phyloP scores from a whole-genome alignment of 352 stramenopile genomes.

The Thalassiosira ordinaria region DNA sequence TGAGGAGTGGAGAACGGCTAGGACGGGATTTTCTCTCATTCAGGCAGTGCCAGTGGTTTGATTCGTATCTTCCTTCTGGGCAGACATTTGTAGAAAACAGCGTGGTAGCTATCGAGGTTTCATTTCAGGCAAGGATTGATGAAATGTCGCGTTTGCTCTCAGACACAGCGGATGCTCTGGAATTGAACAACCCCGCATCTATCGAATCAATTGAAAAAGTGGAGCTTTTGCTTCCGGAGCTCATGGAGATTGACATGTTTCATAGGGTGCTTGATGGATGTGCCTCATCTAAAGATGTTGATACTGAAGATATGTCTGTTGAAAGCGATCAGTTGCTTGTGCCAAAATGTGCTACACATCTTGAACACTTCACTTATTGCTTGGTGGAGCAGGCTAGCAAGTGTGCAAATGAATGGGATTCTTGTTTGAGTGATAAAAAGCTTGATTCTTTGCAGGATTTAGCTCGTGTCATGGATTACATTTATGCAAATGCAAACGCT shows the following conservation, averaged over 20 bases:
- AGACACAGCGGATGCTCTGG: neutral
- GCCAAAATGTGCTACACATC: neutral
- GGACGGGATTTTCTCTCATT: conserved; percentile 33
- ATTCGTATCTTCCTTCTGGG: conserved; percentile 44
- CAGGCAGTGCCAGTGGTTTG: conserved; percentile 51
- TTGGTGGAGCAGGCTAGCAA: neutral
- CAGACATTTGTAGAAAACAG: conserved; percentile 46
- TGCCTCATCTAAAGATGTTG: neutral
- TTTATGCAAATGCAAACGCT: conserved; percentile 9
- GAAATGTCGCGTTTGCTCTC: conserved; percentile 18
- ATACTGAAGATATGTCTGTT: neutral
- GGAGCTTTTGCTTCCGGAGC: conserved; percentile 22
- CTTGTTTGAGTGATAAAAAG: neutral
- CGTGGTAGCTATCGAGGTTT: conserved; percentile 24
- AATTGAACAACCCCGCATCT: neutral
- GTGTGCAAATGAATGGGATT: neutral
- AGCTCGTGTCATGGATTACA: conserved; percentile 3
- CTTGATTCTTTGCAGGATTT: too few species aligned
- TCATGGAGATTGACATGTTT: conserved; percentile 26
- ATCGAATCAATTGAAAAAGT: conserved; percentile 13
- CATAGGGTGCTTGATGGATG: neutral
- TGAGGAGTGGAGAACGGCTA: conserved; percentile 44
- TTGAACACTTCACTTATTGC: neutral
- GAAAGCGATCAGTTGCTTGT: neutral
- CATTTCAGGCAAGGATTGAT: conserved; percentile 23